phyloP scores from a whole-genome alignment of 2,329 filamentous ascomycete genomes.

The Alternaria triticina region DNA sequence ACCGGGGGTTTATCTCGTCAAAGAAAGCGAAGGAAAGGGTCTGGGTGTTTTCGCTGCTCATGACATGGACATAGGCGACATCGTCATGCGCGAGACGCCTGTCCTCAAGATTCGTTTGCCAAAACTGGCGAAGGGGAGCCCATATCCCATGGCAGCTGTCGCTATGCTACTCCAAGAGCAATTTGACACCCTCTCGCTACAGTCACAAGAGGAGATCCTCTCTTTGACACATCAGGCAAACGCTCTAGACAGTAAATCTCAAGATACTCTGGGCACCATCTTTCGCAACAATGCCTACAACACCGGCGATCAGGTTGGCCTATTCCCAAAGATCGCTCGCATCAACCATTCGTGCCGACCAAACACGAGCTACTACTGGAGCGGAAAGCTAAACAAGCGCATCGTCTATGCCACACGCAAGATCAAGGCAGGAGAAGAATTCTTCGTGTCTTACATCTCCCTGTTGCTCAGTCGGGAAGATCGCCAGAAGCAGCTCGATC shows the following conservation, averaged over 20 bases:
- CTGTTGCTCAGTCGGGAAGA: constrained; percentile 38
- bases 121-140: constrained; percentile 29
- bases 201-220: constrained; percentile 33
- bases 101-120: constrained; percentile 44
- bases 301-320: constrained; percentile 36
- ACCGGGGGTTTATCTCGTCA: constrained; percentile 36
- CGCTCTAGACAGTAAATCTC: constrained; percentile 16
- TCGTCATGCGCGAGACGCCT: constrained; percentile 51
- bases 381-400: constrained; percentile 31
- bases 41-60: constrained; percentile 51
- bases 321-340: constrained; percentile 45
- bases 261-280: constrained; percentile 37
- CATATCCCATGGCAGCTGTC: constrained; percentile 36
- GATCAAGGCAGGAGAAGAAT: constrained; percentile 50
- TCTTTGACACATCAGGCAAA: constrained; percentile 35
- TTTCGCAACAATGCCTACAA: constrained; percentile 48
- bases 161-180: constrained; percentile 26
- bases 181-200: constrained; percentile 31
- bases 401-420: constrained; percentile 46
- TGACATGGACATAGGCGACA: constrained; percentile 47
- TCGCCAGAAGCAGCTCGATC: constrained; percentile 40
- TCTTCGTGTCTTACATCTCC: constrained; percentile 49
- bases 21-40: constrained; percentile 49
- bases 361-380: constrained; percentile 49
- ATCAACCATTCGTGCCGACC: constrained; percentile 49